Evolutionary conservation across 169 alveolate species (phyloP), one percentile per base, ranked within the genome.

Genomic region (Plasmodium relictum): DNA sequence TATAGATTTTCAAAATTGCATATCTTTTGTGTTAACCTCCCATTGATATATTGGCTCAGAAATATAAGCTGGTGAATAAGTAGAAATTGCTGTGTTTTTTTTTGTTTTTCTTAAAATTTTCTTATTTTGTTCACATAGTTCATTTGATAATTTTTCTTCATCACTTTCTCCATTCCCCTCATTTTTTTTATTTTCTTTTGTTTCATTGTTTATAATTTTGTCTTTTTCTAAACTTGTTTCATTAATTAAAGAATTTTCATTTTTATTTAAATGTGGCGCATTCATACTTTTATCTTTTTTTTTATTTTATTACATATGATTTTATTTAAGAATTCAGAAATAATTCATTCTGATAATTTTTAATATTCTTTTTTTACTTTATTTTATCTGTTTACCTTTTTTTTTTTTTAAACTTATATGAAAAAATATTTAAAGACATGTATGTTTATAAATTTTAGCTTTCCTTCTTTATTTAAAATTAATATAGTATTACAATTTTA

Each of bases 31-130:
- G 61, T 12, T 50, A n/a, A 80, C 90, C 90, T 61, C 90, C 90
- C 90, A 80, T 16, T 80, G 90, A 44, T 80, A 80, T 61, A 80
- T 22, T 2, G 90, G 90, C 10, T 80, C 90, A n/a, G 90, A 80
- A 37, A 80, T 80, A 26, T 80, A 70, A 12, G 90, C 90, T 24
- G 90, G 90, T 0, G 90, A 80, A 58, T 66, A 80, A 22, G 90
- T 59, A 20, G 90, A 80, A 80, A 80, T 68, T 31, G 90, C 24
- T 54, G 39, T 59, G 24, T 9, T 44, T 26, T 41, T 68, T 22
- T 42, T 66, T 18, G 31, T 18, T 48, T 68, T 69, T 41, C 42
- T 80, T 7, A n/a, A 3, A 4, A 20, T 22, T 58, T 66, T 62
- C 37, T 26, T 73, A 39, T 20, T 73, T n/a, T 20, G 44, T 37